Conservation (phyloP, 257 asterid genomes). For the Solanum corneliomulleri region DNA sequence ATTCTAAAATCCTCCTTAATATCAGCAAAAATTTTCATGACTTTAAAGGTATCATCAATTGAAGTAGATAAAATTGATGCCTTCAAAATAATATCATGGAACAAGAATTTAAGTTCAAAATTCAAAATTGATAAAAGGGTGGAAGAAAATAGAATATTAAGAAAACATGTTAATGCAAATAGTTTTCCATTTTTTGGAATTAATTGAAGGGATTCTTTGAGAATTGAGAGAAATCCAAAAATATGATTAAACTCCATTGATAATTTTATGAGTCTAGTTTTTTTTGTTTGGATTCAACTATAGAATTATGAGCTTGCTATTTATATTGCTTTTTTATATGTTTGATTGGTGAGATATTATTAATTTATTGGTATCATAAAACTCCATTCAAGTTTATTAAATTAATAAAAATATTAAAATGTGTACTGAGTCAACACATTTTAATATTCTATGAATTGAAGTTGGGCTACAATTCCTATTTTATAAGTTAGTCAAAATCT, state of each 20-base stretch:
- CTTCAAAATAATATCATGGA: constrained; percentile 9
- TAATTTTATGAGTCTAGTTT: not conserved
- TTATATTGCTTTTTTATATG: not conserved
- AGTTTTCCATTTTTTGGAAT: constrained; percentile 14
- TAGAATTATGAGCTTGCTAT: not conserved
- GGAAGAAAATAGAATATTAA: constrained; percentile 7
- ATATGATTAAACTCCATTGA: not conserved
- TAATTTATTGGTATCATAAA: not conserved
- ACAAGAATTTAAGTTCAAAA: constrained; percentile 3
- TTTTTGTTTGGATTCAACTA: not conserved
- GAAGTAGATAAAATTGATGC: not conserved
- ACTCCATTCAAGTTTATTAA: not conserved
- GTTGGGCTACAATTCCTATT: not conserved
- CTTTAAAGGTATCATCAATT: not conserved
- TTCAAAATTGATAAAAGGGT: constrained; percentile 4
- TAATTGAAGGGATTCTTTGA: constrained; percentile 21
- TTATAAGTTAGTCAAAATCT: not conserved
- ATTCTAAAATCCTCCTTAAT: not conserved
- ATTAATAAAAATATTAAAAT: not conserved
- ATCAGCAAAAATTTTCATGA: not conserved
- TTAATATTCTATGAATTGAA: too few species aligned
- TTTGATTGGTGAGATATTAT: not conserved
- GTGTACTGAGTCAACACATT: not conserved
- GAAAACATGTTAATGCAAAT: constrained; percentile 1
- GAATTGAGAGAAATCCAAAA: constrained; percentile 3